Evolutionary conservation across 305 asterid species (phyloP).

Genomic region (Coffea humblotiana): DNA sequence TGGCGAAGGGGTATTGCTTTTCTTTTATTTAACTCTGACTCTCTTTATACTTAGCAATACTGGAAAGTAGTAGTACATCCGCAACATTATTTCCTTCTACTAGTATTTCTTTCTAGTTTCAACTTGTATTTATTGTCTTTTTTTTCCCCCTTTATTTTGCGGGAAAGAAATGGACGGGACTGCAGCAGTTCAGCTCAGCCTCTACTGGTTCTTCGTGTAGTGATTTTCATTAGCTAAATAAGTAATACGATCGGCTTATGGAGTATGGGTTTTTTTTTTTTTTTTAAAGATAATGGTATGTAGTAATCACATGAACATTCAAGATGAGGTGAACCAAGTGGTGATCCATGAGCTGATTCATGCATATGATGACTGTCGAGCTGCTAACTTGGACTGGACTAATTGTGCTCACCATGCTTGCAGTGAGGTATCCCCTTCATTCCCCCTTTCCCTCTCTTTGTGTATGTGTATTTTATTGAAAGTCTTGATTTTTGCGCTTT

Average conservation of each 20-base stretch:
- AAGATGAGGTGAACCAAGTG: conserved; percentile 87
- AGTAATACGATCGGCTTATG: not conserved
- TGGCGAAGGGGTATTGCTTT: conserved; percentile 59
- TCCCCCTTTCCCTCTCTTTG: not conserved
- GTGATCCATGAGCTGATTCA: conserved; percentile 92
- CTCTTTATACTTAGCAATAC: not conserved
- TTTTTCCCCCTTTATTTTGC: not conserved
- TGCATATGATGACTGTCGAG: conserved; percentile 89
- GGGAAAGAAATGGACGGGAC: not conserved
- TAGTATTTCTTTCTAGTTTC: too few relatives aligned
- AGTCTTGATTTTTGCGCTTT: not conserved
- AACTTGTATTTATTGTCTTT: too few relatives aligned
- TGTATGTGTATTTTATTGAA: not conserved
- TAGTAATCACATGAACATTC: conserved; percentile 66
- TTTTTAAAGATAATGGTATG: conserved; percentile 57
- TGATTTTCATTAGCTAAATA: not conserved
- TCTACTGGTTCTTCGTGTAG: not conserved
- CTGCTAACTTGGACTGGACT: conserved; percentile 71
- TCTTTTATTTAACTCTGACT: not conserved
- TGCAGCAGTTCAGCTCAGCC: too few relatives aligned
- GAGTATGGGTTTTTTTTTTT: not conserved
- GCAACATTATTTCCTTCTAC: too few relatives aligned
- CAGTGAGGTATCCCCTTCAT: conserved; percentile 54
- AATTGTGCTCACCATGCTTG: conserved; percentile 93
- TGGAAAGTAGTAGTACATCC: too few relatives aligned